A percentile compares a stretch with the other conserved stretches of the same genome.
Conservation (phyloP, 208 protist species). For the Crithidia brevicula region DNA sequence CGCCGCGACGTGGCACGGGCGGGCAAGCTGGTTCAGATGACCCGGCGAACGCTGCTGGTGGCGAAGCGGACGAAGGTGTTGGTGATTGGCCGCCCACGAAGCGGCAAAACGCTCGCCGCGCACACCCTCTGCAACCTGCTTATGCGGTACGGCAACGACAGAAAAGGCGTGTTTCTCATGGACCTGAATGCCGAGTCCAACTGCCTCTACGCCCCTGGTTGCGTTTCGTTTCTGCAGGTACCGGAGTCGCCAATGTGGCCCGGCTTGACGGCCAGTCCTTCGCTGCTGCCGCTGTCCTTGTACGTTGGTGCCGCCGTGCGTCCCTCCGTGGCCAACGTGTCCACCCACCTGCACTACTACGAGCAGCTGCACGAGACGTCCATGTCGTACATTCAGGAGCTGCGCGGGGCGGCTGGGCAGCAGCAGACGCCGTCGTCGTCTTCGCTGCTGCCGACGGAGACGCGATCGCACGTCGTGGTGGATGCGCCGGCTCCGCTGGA, state of each 20-base stretch:
- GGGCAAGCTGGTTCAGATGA: slow-evolving; percentile 64
- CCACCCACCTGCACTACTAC: slow-evolving; percentile 55
- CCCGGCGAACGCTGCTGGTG: slow-evolving; percentile 47
- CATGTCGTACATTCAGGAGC: slow-evolving; percentile 49
- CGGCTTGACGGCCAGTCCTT: slow-evolving; percentile 44
- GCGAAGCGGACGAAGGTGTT: slow-evolving; percentile 49
- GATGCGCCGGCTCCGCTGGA: slow-evolving; percentile 67
- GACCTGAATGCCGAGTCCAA: slow-evolving; percentile 84
- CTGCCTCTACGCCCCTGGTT: slow-evolving; percentile 68
- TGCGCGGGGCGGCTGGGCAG: slow-evolving; percentile 10
- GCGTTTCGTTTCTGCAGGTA: slow-evolving; percentile 51
- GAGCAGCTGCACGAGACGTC: slow-evolving; percentile 62
- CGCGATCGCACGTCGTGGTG: slow-evolving; percentile 51
- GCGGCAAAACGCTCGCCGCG: slow-evolving; percentile 71
- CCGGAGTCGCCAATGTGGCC: slow-evolving; percentile 49
- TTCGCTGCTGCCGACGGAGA: slow-evolving; percentile 11
- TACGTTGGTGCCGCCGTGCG: slow-evolving; percentile 53
- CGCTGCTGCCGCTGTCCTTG: slow-evolving; percentile 58
- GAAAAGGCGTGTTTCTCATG: slow-evolving; percentile 42
- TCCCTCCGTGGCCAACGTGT: slow-evolving; percentile 41
- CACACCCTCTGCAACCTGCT: slow-evolving; percentile 83
- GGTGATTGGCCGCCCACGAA: slow-evolving; percentile 57
- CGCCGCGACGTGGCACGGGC: slow-evolving; percentile 37
- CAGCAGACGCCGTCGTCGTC: slow-evolving; percentile 10
- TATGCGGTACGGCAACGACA: slow-evolving; percentile 32